These are phyloP conservation scores for Colletotrichum tropicale DNA, from an alignment of 2,329 filamentous ascomycete genomes.

Conservation along the genomic window DNA sequence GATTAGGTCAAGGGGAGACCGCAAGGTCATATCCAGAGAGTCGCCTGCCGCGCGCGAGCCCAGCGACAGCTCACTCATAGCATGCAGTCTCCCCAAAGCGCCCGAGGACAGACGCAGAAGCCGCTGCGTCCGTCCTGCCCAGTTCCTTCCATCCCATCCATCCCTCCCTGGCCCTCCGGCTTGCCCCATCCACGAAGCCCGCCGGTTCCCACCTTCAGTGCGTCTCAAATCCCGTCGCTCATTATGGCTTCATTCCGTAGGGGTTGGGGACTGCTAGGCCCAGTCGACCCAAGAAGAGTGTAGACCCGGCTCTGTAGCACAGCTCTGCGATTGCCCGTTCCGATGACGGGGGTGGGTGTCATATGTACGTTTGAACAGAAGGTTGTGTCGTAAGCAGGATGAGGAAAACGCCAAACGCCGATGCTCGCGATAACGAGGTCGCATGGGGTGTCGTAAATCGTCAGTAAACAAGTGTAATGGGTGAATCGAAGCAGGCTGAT, in stretches of 20 bases:
- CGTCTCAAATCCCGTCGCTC: constrained; percentile 12
- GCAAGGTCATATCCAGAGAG: not conserved
- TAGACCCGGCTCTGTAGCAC: constrained; percentile 11
- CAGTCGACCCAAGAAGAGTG: not conserved
- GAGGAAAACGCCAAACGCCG: constrained; percentile 21
- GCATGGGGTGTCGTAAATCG: constrained; percentile 21
- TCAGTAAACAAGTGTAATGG: constrained; percentile 18
- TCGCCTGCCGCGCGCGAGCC: not conserved
- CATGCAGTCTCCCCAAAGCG: not conserved
- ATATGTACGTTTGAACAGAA: constrained; percentile 20
- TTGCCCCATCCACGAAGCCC: not conserved
- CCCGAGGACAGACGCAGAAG: not conserved
- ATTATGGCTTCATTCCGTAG: constrained; percentile 15
- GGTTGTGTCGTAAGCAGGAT: constrained; percentile 13
- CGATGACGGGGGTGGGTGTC: not conserved
- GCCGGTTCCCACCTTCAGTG: not conserved
- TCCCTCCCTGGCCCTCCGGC: not conserved
- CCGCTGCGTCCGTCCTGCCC: not conserved
- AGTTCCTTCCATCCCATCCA: not conserved
- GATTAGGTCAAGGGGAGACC: constrained; percentile 3
- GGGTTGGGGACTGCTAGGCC: not conserved
- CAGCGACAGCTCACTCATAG: not conserved
- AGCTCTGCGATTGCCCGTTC: constrained; percentile 9
- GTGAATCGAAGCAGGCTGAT: constrained; percentile 10
- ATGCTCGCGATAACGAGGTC: constrained; percentile 21